Evolutionary conservation across 108 stramenopile genomes (phyloP).

Genomic region (Skeletonema costatum): DNA sequence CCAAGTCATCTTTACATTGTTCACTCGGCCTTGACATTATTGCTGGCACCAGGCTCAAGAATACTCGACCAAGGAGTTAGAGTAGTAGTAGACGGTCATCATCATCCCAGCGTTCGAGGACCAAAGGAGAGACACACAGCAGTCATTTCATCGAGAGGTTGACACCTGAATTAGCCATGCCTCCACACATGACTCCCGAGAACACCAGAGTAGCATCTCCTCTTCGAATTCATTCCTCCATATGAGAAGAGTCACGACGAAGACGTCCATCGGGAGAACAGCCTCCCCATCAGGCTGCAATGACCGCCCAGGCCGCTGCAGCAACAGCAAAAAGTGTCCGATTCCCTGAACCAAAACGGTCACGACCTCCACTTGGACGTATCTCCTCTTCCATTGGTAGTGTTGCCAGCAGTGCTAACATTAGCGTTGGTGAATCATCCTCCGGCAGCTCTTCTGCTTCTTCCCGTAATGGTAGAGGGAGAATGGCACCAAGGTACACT

Average conservation of each 20-base stretch:
- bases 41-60: slow-evolving; percentile 18
- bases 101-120: neutral
- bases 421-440: neutral
- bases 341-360: slow-evolving; percentile 10
- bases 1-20: slow-evolving; percentile 9
- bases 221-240: neutral
- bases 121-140: neutral
- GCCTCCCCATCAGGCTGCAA: neutral
- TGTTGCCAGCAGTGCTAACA: neutral
- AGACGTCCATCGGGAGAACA: neutral
- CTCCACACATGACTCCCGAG: neutral
- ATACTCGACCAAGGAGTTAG: neutral
- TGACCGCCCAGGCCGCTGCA: neutral
- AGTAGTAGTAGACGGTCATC: neutral
- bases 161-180: slow-evolving; percentile 26
- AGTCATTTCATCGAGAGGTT: slow-evolving; percentile 3
- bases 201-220: neutral
- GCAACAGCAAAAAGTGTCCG: slow-evolving; percentile 1
- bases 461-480: neutral
- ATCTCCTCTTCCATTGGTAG: slow-evolving; percentile 4
- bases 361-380: slow-evolving; percentile 16
- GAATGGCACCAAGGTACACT: neutral
- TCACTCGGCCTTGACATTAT: slow-evolving; percentile 8
- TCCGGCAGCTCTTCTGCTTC: neutral
- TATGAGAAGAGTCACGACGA: neutral